These are phyloP conservation scores for Alternaria ventricosa DNA, from an alignment of 2,329 filamentous ascomycete genomes.

Conservation along the genomic window DNA sequence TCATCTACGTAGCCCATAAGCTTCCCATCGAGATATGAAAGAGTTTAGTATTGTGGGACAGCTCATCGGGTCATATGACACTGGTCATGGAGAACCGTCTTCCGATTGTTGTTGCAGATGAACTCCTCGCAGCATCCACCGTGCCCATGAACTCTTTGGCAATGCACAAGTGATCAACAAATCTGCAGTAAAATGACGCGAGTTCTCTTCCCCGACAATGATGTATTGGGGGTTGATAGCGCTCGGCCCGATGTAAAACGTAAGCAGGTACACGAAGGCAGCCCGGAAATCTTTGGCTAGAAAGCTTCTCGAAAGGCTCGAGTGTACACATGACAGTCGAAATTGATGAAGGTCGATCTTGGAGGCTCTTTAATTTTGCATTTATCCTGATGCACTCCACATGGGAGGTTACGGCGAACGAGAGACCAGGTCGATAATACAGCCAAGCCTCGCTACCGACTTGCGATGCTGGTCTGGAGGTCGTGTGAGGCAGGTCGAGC, in stretches of 20 bases:
- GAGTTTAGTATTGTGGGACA: neutral
- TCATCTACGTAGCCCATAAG: neutral
- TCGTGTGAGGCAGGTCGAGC: conserved; percentile 1
- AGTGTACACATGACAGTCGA: conserved; percentile 28
- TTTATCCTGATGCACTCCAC: conserved; percentile 31
- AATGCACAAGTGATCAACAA: conserved; percentile 5
- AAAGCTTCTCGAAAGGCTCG: conserved; percentile 30
- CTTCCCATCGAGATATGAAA: neutral
- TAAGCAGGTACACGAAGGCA: conserved; percentile 16
- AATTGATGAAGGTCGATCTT: conserved; percentile 32
- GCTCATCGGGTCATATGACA: neutral
- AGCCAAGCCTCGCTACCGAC: conserved; percentile 13
- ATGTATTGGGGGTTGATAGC: conserved; percentile 8
- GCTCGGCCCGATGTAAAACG: conserved; percentile 4
- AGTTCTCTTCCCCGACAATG: conserved; percentile 5
- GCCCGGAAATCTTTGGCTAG: conserved; percentile 20
- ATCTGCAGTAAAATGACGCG: conserved; percentile 2
- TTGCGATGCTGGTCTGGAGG: conserved; percentile 6
- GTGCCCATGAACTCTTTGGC: neutral
- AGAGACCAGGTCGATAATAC: conserved; percentile 9
- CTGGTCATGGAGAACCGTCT: neutral
- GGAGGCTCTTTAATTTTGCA: conserved; percentile 28
- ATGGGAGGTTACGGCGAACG: conserved; percentile 13
- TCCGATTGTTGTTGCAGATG: neutral
- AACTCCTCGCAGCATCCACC: neutral